Conservation (phyloP, 2,329 filamentous ascomycete species). For the Pseudogymnoascus sp. region DNA sequence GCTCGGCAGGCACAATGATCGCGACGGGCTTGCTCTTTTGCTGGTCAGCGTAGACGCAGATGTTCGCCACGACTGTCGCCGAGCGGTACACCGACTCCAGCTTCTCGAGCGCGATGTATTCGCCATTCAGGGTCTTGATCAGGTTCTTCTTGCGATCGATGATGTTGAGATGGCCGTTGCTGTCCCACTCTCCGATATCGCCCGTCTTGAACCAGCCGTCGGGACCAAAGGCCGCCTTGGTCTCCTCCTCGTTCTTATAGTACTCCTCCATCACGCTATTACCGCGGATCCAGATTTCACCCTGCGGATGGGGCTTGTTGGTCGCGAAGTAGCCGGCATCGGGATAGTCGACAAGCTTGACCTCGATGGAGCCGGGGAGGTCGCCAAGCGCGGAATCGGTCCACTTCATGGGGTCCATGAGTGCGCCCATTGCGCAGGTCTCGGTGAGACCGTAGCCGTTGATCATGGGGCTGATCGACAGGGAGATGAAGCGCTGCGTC, state of each 20-base stretch:
- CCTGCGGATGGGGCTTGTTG: conserved; percentile 60
- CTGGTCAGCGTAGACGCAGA: conserved; percentile 75
- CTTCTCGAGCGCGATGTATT: conserved; percentile 96
- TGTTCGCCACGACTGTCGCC: conserved; percentile 64
- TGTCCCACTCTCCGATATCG: conserved; percentile 72
- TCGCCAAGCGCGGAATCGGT: conserved; percentile 68
- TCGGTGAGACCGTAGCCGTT: conserved; percentile 89
- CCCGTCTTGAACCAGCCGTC: conserved; percentile 87
- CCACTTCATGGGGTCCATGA: conserved; percentile 76
- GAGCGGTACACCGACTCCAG: conserved; percentile 85
- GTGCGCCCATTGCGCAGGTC: conserved; percentile 70
- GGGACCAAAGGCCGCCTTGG: conserved; percentile 57
- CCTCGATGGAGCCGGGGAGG: conserved; percentile 64
- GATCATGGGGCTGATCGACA: conserved; percentile 88
- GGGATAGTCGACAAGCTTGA: conserved; percentile 82
- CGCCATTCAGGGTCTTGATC: conserved; percentile 88
- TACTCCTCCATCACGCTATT: conserved; percentile 65
- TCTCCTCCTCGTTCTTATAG: conserved; percentile 78
- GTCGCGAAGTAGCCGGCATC: conserved; percentile 70
- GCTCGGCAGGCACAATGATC: conserved; percentile 62
- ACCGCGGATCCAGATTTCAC: conserved; percentile 85
- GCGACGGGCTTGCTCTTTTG: conserved; percentile 71
- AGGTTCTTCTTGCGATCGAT: conserved; percentile 88
- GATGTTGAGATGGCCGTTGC: conserved; percentile 62
- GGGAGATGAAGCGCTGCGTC: conserved; percentile 80